A percentile compares a stretch with the other conserved stretches of the same genome.
These are phyloP conservation scores for Cryptococcus sp. DNA, from an alignment of 1,284 basidiomycete genomes.

Conservation along the genomic window DNA sequence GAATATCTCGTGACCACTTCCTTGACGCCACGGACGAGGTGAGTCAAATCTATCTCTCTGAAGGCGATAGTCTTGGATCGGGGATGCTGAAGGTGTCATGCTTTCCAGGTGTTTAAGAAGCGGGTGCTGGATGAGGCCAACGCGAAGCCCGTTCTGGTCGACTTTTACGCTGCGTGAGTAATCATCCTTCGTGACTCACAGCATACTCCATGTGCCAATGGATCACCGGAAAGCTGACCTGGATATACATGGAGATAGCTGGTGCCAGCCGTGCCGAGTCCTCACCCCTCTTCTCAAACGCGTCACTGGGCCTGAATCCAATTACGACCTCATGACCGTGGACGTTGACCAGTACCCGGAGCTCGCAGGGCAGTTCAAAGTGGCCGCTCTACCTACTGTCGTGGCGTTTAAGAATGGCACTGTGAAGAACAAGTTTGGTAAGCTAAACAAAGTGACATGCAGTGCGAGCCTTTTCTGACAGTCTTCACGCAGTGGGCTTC, in stretches of 20 bases:
- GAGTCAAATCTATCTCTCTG: neutral
- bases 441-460: too few species aligned
- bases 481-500: conserved; percentile 38
- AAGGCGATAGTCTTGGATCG: too few species aligned
- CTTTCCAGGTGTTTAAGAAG: conserved; percentile 26
- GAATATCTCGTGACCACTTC: conserved; percentile 32
- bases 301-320: conserved; percentile 37
- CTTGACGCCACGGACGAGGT: conserved; percentile 33
- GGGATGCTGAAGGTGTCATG: neutral
- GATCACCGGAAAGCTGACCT: neutral
- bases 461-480: neutral
- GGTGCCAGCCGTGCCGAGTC: conserved; percentile 50
- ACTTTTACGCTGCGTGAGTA: conserved; percentile 48
- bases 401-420: conserved; percentile 50
- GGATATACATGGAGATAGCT: conserved; percentile 22
- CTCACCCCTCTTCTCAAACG: conserved; percentile 45
- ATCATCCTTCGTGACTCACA: neutral
- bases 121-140: conserved; percentile 21
- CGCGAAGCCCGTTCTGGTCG: conserved; percentile 44
- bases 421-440: conserved; percentile 47
- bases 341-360: conserved; percentile 47
- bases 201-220: neutral
- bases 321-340: conserved; percentile 44
- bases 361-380: conserved; percentile 46
- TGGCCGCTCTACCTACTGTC: conserved; percentile 47